Conservation (phyloP, 176 grass and related monocot species). For the Juncus inflexus region DNA sequence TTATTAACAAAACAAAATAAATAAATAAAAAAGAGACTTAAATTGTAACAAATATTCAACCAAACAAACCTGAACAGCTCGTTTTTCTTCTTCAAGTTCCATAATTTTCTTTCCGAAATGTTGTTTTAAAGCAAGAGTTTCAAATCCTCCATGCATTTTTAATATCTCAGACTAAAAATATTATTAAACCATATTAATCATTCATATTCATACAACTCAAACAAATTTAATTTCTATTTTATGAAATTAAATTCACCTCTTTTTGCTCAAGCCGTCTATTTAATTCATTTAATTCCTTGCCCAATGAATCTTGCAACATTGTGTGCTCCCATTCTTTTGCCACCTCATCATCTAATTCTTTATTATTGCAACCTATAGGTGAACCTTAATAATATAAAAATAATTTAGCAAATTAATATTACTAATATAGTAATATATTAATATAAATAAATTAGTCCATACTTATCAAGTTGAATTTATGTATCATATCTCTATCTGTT, state of each 20-base stretch:
- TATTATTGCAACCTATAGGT: slow-evolving; percentile 44
- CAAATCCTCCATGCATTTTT: slow-evolving; percentile 85
- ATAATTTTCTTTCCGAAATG: slow-evolving; percentile 94
- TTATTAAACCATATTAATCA: slow-evolving; percentile 16
- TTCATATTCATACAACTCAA: neutral
- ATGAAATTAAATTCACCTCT: slow-evolving; percentile 50
- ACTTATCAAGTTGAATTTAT: no score
- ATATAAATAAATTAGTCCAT: neutral
- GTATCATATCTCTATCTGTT: no score
- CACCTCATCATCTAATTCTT: slow-evolving; percentile 85
- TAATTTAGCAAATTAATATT: slow-evolving; percentile 32
- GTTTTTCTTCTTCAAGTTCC: slow-evolving; percentile 98
- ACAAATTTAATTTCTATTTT: slow-evolving; percentile 6
- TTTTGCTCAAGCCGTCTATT: slow-evolving; percentile 90
- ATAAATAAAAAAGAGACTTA: slow-evolving; percentile 7
- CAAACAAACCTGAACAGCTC: slow-evolving; percentile 65
- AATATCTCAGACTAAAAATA: slow-evolving; percentile 71
- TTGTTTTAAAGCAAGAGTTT: slow-evolving; percentile 85
- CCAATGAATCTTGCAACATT: slow-evolving; percentile 90
- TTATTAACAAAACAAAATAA: slow-evolving; percentile 9
- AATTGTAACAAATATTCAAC: slow-evolving; percentile 5
- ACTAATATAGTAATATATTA: slow-evolving; percentile 26
- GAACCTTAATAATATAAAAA: slow-evolving; percentile 3
- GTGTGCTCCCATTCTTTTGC: slow-evolving; percentile 96
- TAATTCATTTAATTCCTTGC: slow-evolving; percentile 92